A percentile compares a stretch with the other conserved stretches of the same genome.
Conservation (phyloP, 345 rosid species). For the Citrus medica region DNA sequence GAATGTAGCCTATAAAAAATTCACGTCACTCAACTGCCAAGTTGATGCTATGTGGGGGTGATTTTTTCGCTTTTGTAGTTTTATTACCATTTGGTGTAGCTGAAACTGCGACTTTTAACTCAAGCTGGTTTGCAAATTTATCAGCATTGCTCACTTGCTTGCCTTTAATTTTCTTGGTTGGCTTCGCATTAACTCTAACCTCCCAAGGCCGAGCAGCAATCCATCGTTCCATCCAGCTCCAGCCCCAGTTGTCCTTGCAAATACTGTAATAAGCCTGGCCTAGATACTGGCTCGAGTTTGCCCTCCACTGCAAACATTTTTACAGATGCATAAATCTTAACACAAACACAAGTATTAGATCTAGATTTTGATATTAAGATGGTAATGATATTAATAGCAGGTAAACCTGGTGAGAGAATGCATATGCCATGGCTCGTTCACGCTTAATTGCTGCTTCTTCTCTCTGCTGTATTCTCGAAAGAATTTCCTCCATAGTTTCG, state of each 20-base stretch:
- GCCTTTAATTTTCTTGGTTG: constrained; percentile 22
- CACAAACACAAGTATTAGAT: not conserved
- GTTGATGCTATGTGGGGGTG: not conserved
- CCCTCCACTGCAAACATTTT: constrained; percentile 65
- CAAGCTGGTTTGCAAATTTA: constrained; percentile 15
- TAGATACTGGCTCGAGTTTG: constrained; percentile 69
- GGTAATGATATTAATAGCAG: not conserved
- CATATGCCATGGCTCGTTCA: constrained; percentile 87
- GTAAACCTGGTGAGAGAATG: constrained; percentile 85
- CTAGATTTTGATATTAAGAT: not conserved
- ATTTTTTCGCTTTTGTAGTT: constrained; percentile 24
- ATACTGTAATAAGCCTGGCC: constrained; percentile 72
- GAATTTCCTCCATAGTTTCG: constrained; percentile 82
- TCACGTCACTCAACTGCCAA: not conserved
- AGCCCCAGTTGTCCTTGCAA: constrained; percentile 74
- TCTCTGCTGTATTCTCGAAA: constrained; percentile 67
- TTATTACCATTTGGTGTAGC: constrained; percentile 32
- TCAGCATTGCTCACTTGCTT: constrained; percentile 36
- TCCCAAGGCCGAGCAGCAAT: constrained; percentile 85
- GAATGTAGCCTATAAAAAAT: not conserved
- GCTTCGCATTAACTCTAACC: constrained; percentile 42
- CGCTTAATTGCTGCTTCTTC: constrained; percentile 84
- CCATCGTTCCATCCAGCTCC: constrained; percentile 95
- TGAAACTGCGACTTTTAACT: constrained; percentile 18
- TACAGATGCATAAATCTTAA: not conserved